phyloP scores from a whole-genome alignment of 768 basidiomycete species.

The Rhizopogon roseolus region DNA sequence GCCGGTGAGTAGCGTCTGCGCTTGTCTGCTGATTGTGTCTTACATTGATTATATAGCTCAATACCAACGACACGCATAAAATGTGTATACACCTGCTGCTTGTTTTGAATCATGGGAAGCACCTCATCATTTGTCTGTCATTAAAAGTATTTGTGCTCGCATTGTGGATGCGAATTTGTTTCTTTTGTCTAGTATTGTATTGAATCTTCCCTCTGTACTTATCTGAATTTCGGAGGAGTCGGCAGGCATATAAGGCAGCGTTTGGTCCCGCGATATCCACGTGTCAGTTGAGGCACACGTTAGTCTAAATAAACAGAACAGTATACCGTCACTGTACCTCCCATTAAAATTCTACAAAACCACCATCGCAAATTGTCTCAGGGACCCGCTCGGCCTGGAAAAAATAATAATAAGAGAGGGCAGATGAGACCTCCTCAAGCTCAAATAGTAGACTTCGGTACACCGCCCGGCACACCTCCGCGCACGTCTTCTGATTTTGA shows the following conservation, averaged over 20 bases:
- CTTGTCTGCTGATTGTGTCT: neutral
- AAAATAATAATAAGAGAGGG: constrained; percentile 13
- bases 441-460: constrained; percentile 69
- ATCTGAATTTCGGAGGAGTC: neutral
- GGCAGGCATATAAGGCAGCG: neutral
- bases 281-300: too few relatives aligned
- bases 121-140: neutral
- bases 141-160: constrained; percentile 13
- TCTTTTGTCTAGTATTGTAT: constrained; percentile 11
- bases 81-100: constrained; percentile 5
- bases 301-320: too few relatives aligned
- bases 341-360: neutral
- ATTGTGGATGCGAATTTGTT: constrained; percentile 8
- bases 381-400: constrained; percentile 9
- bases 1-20: constrained; percentile 45
- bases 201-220: constrained; percentile 1
- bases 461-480: constrained; percentile 43
- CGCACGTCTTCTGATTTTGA: constrained; percentile 67
- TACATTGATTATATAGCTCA: constrained; percentile 27
- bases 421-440: constrained; percentile 63
- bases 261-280: neutral
- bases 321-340: neutral
- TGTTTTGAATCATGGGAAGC: neutral
- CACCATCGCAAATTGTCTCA: constrained; percentile 1
- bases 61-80: constrained; percentile 42